Conservation (phyloP, 352 stramenopile genomes). For the Phytophthora pisi region DNA sequence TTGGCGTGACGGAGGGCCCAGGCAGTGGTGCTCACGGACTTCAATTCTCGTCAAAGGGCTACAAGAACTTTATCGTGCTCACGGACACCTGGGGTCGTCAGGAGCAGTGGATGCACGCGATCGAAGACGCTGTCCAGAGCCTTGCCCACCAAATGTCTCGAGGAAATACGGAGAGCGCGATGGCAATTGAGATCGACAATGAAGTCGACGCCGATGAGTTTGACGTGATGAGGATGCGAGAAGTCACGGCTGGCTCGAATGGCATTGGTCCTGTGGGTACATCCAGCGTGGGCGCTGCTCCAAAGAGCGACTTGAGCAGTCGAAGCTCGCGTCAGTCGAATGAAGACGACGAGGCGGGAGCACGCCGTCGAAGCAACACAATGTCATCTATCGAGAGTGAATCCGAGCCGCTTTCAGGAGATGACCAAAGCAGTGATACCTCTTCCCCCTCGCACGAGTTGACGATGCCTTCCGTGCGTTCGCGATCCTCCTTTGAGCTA, state of each 20-base stretch:
- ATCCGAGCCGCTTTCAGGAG: conserved; percentile 12
- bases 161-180: conserved; percentile 71
- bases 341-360: conserved; percentile 32
- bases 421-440: conserved; percentile 24
- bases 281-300: conserved; percentile 18
- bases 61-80: conserved; percentile 90
- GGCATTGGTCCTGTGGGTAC: conserved; percentile 9
- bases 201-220: conserved; percentile 84
- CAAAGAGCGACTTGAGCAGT: conserved; percentile 36
- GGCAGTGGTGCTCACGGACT: conserved; percentile 85
- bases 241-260: conserved; percentile 22
- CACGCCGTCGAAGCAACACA: conserved; percentile 40
- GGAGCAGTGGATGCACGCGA: conserved; percentile 88
- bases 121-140: conserved; percentile 79
- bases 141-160: conserved; percentile 61
- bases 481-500: conserved; percentile 39
- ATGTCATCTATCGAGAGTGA: conserved; percentile 43
- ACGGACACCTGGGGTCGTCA: conserved; percentile 86
- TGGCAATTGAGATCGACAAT: conserved; percentile 90
- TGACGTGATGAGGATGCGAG: conserved; percentile 58
- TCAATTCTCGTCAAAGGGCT: conserved; percentile 88
- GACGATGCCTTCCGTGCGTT: conserved; percentile 31
- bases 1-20: conserved; percentile 76
- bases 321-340: conserved; percentile 18
- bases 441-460: conserved; percentile 36